Evolutionary conservation across 2,329 filamentous ascomycete species (phyloP), one percentile per base, ranked within the genome.

Genomic region (Clarireedia homoeocarpa): DNA sequence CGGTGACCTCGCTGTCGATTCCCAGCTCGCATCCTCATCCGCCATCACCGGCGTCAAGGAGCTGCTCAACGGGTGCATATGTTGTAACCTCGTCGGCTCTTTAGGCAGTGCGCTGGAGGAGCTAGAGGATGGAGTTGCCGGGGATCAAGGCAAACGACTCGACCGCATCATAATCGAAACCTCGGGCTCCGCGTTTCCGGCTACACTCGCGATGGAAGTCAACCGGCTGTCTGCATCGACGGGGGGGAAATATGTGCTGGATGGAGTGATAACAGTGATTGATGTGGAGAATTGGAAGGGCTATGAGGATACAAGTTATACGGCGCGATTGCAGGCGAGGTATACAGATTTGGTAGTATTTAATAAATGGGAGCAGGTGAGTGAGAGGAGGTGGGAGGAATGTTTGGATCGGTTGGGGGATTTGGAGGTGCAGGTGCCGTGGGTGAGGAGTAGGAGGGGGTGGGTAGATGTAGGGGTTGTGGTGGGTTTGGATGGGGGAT

Each of bases 21-120:
- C 89, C 1, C 89, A 96, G 71, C 85, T 99, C 30, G 92, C 94
- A 15, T 79, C 87, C 0, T 87, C 87, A 14, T 83, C 83, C 50
- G 85, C 91, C 60, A 91, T 99, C 63, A 86, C 89, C 0, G 92
- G 91, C 55, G 91, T 96, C 4, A 88, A 88, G 65, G 94, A 99
- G 72, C 80, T 99, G 1, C 85, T 99, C 53, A 95, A 96, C 71
- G 94, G 92, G 63, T 97, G 94, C 74, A 97, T 99, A 72, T 99
- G 94, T 81, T 99, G 94, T 76, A 97, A 97, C 70, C 86, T 97
- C 26, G 92, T 99, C 59, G 94, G 94, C 15, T 89, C 95, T 71
- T 83, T 99, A 6, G 82, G 83, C 58, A 84, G 87, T 48, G 91
- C 92, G 1, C 83, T 99, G 17, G 74, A 80, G 45, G 85, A 94